Base-by-base conservation (phyloP, 805 yeast genomes). In the Kurtzmaniella fragi region DNA sequence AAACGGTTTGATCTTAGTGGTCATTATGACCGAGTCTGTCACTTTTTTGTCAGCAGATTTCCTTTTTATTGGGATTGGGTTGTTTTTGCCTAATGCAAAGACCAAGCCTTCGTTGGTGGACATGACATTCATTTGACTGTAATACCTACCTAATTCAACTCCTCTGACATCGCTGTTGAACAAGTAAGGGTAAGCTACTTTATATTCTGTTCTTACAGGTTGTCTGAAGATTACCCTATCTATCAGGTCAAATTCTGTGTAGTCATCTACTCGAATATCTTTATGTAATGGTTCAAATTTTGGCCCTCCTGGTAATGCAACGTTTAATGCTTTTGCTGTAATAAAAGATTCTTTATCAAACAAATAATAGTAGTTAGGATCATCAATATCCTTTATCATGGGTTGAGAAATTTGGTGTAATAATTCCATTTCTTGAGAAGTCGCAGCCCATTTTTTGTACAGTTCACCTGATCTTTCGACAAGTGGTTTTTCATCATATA, bases 231-330 rank as follows among this genome's bases (percentile, higher is more conserved):
- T 88, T 17, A 89, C 79, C 54, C 96, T 68, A 53, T 90, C 96
- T 30, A 91, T 74, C 7, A 95, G 77, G 52, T 90, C 90, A 63
- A 93, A 90, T 57, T 91, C 98, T 39, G 85, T 87, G 59, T 75
- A 84, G 55, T 90, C 97, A 43, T 84, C 91, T 20, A 59, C 57
- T 34, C 79, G 84, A 20, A 73, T 71, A 48, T 80, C 80, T 43
- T 81, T 79, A 61, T 71, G 78, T 12, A 90, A 61, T 0, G 95
- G 95, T 62, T 90, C 98, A 60, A 89, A 93, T 55, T 84, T 86
- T 10, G 99, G 98, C 0, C 99, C 99, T 10, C 96, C 96, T 0
- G 97, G 96, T 27, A 93, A 70, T 1, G 95, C 83, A 33, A 82
- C 73, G 52, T 90, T 88, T 37, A 93, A 70, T 7, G 95, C 91